phyloP scores from a whole-genome alignment of 306 rosid genomes.

The Gynostemma pentaphyllum region DNA sequence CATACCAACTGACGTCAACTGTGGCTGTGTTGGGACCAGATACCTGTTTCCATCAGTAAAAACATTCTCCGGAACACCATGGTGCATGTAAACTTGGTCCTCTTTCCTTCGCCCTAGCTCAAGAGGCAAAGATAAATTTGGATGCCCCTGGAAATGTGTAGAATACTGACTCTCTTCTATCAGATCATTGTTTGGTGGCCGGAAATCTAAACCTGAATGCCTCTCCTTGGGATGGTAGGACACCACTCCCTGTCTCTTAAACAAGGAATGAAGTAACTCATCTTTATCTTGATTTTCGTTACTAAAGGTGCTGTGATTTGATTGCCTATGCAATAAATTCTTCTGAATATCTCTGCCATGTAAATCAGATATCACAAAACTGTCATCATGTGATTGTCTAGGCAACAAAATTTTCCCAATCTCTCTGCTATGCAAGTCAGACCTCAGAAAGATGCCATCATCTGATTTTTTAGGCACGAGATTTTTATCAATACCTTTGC shows the following conservation, averaged over 20 bases:
- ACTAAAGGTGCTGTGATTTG: conserved; percentile 39
- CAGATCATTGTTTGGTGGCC: conserved; percentile 35
- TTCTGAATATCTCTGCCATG: conserved; percentile 33
- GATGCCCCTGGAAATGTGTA: conserved; percentile 55
- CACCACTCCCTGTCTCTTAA: conserved; percentile 48
- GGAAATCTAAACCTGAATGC: conserved; percentile 39
- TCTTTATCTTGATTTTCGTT: conserved; percentile 50
- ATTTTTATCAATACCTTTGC: background rate
- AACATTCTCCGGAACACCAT: conserved; percentile 34
- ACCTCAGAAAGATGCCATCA: background rate
- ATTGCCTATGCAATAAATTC: conserved; percentile 33
- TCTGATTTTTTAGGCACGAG: background rate
- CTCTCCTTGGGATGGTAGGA: conserved; percentile 58
- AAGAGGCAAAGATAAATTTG: conserved; percentile 41
- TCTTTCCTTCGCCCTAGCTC: conserved; percentile 49
- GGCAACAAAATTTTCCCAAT: conserved; percentile 34
- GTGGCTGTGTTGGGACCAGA: conserved; percentile 45
- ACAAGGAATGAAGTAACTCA: conserved; percentile 62
- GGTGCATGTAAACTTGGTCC: conserved; percentile 38
- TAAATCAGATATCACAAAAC: conserved; percentile 11
- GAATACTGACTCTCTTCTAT: conserved; percentile 44
- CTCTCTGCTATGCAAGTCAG: conserved; percentile 22
- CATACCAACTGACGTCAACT: conserved; percentile 29
- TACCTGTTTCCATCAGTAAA: conserved; percentile 56
- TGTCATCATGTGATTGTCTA: conserved; percentile 35